phyloP scores from a whole-genome alignment of 192 early-diverging fungal species.

The Coemansia aciculifera region DNA sequence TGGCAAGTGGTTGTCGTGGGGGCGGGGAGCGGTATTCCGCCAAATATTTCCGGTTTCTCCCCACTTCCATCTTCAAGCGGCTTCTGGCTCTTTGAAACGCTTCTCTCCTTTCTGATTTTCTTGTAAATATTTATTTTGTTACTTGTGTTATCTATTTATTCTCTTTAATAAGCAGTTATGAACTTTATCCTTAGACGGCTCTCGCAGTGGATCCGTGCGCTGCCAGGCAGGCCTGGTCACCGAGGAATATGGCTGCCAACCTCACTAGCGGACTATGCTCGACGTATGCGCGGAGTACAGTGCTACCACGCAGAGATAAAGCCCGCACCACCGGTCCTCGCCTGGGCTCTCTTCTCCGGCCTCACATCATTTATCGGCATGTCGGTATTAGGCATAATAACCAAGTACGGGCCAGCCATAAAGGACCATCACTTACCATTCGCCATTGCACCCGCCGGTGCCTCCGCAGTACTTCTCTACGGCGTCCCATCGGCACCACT shows the following conservation, averaged over 20 bases:
- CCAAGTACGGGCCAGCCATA: constrained; percentile 46
- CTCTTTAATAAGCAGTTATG: constrained; percentile 5
- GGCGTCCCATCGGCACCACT: constrained; percentile 43
- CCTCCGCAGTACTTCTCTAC: constrained; percentile 46
- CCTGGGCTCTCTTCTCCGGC: constrained; percentile 38
- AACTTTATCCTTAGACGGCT: constrained; percentile 29
- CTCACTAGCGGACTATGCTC: constrained; percentile 22
- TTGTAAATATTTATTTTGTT: not conserved
- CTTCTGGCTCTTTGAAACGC: not conserved
- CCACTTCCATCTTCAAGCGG: not conserved
- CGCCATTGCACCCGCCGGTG: constrained; percentile 46
- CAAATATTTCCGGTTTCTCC: not conserved
- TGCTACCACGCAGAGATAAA: constrained; percentile 21
- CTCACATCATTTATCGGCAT: constrained; percentile 45
- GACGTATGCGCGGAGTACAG: constrained; percentile 46
- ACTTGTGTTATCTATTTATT: not conserved
- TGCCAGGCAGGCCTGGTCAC: constrained; percentile 34
- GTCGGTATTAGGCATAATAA: constrained; percentile 25
- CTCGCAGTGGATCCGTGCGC: constrained; percentile 30
- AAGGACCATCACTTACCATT: constrained; percentile 46
- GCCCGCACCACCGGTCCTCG: constrained; percentile 32
- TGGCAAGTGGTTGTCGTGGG: not conserved
- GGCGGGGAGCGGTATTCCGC: not conserved
- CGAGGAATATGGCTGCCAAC: constrained; percentile 34
- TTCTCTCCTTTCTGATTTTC: not conserved